phyloP scores from a whole-genome alignment of 305 asterid genomes.

The Plantago coronopus region DNA sequence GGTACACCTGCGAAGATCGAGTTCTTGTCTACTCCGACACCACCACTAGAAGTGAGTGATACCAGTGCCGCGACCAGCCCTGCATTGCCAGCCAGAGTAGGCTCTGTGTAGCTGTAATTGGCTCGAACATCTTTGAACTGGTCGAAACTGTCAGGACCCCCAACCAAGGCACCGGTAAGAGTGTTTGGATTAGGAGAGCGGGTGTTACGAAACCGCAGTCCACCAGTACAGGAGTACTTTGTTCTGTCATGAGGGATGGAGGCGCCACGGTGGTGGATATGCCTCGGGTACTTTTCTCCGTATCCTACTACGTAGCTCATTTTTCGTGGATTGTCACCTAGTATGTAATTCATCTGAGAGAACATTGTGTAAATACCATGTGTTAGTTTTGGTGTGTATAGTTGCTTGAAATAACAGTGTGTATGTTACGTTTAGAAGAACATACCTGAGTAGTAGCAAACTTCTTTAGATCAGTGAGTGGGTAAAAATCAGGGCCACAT shows the following conservation, averaged over 20 bases:
- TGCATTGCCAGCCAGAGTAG: conserved; percentile 84
- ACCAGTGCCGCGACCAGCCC: conserved; percentile 82
- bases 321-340: conserved; percentile 65
- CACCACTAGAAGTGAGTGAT: conserved; percentile 62
- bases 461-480: conserved; percentile 34
- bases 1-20: conserved; percentile 67
- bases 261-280: conserved; percentile 88
- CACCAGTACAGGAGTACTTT: conserved; percentile 70
- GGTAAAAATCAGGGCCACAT: conserved; percentile 49
- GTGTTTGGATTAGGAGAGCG: conserved; percentile 51
- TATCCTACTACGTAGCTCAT: conserved; percentile 86
- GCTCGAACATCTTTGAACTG: conserved; percentile 52
- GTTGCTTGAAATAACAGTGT: no score
- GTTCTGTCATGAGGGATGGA: conserved; percentile 51
- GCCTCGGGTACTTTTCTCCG: conserved; percentile 58
- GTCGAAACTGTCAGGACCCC: conserved; percentile 82
- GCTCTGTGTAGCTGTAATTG: conserved; percentile 70
- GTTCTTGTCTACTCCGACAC: conserved; percentile 59
- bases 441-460: conserved; percentile 78
- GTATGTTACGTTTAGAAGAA: no score
- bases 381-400: background rate
- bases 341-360: conserved; percentile 52
- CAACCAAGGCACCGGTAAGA: conserved; percentile 81
- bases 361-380: conserved; percentile 4
- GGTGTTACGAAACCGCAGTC: conserved; percentile 65